A percentile compares a stretch with the other conserved stretches of the same genome.
phyloP scores from a whole-genome alignment of 352 stramenopile genomes.

The Phytophthora ohioensis region DNA sequence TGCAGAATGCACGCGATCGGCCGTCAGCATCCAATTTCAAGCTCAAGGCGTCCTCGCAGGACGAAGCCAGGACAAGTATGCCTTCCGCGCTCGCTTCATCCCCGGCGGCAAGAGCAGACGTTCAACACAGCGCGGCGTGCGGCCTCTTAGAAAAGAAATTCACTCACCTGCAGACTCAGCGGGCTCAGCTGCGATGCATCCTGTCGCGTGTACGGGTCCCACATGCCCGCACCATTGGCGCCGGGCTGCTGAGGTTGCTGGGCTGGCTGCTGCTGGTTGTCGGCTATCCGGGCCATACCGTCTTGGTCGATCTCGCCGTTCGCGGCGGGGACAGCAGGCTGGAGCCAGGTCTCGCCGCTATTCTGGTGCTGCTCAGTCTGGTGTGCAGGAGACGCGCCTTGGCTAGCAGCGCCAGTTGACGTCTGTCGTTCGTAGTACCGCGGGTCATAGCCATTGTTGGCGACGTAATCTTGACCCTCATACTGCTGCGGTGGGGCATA shows the following conservation, averaged over 20 bases:
- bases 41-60: conserved; percentile 23
- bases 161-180: conserved; percentile 61
- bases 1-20: conserved; percentile 38
- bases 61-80: conserved; percentile 17
- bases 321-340: conserved; percentile 16
- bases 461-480: conserved; percentile 42
- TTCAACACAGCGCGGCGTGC: conserved; percentile 14
- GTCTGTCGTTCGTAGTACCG: conserved; percentile 51
- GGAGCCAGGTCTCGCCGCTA: conserved; percentile 32
- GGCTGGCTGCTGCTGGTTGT: conserved; percentile 39
- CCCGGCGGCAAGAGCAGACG: conserved; percentile 12
- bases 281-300: conserved; percentile 41
- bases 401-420: conserved; percentile 23
- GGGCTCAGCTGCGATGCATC: conserved; percentile 53
- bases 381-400: conserved; percentile 44
- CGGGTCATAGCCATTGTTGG: conserved; percentile 45
- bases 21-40: conserved; percentile 43
- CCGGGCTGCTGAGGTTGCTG: conserved; percentile 41
- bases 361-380: conserved; percentile 43
- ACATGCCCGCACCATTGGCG: conserved; percentile 38
- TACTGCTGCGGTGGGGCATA: conserved; percentile 46
- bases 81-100: conserved; percentile 18
- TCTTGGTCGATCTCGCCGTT: conserved; percentile 40
- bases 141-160: conserved; percentile 54
- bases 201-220: conserved; percentile 51